Evolutionary conservation across 345 rosid species (phyloP).

Genomic region (Mallotus nudiflorus): DNA sequence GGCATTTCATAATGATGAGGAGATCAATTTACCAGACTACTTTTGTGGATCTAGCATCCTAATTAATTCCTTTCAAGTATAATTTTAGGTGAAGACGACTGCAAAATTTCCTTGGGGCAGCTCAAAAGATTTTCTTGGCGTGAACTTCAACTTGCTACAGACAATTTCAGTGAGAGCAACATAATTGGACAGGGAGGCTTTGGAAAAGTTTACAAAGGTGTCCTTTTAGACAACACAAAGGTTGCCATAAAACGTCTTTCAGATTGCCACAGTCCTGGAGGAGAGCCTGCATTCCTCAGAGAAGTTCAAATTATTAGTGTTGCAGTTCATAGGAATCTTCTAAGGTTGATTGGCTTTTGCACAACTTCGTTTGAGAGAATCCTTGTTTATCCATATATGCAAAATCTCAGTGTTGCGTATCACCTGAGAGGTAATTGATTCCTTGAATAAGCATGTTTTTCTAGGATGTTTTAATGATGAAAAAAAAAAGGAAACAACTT

Average conservation of each 20-base stretch:
- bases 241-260: constrained; percentile 85
- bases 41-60: neutral
- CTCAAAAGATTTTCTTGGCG: constrained; percentile 75
- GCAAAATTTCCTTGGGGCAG: constrained; percentile 66
- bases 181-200: constrained; percentile 93
- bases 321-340: constrained; percentile 83
- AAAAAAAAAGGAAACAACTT: too few relatives aligned
- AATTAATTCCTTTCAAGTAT: neutral
- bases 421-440: constrained; percentile 65
- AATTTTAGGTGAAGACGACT: constrained; percentile 69
- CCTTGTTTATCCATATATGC: constrained; percentile 91
- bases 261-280: constrained; percentile 72
- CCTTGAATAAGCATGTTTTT: neutral
- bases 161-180: constrained; percentile 73
- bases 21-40: neutral
- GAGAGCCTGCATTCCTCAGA: constrained; percentile 83
- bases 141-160: constrained; percentile 76
- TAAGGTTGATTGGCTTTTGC: constrained; percentile 75
- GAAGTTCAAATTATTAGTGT: constrained; percentile 83
- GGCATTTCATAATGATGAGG: neutral
- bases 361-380: constrained; percentile 74
- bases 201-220: constrained; percentile 87
- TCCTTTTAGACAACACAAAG: constrained; percentile 71
- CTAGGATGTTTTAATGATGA: too few relatives aligned
- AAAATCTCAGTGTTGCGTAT: constrained; percentile 78